Evolutionary conservation across 1,284 basidiomycete species (phyloP).

Genomic region (Ceratobasidium sp.): DNA sequence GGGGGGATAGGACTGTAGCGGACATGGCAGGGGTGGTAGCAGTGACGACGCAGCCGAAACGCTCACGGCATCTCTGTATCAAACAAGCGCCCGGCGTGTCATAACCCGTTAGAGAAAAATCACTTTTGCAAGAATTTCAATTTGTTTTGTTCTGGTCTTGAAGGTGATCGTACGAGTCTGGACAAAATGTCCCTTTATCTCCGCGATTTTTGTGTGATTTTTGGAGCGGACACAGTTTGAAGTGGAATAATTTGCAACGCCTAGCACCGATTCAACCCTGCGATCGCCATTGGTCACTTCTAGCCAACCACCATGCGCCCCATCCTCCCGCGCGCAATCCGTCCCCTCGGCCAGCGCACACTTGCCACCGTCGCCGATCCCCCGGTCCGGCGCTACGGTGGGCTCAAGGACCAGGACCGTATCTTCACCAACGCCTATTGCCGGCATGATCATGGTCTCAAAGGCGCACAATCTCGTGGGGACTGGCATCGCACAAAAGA

Average conservation of each 20-base stretch:
- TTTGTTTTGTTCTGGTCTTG: no score
- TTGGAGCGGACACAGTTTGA: not conserved
- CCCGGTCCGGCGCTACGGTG: conserved; percentile 89
- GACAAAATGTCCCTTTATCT: not conserved
- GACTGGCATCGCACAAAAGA: conserved; percentile 99
- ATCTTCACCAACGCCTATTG: conserved; percentile 92
- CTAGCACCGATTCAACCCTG: conserved; percentile 36
- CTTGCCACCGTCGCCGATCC: conserved; percentile 84
- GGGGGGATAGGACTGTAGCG: conserved; percentile 17
- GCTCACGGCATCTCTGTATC: conserved; percentile 16
- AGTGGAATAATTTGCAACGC: not conserved
- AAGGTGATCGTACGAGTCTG: not conserved
- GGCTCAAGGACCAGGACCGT: conserved; percentile 93
- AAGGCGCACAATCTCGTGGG: conserved; percentile 92
- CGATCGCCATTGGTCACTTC: conserved; percentile 37
- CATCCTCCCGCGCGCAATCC: conserved; percentile 21
- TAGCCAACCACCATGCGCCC: conserved; percentile 27
- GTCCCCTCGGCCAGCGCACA: conserved; percentile 52
- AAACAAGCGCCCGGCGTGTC: conserved; percentile 25
- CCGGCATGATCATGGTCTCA: conserved; percentile 88
- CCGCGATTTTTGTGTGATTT: not conserved
- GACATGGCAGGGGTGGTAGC: conserved; percentile 30
- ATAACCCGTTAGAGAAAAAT: no score
- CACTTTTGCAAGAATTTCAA: not conserved
- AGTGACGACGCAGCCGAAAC: conserved; percentile 23